phyloP scores from a whole-genome alignment of 2,329 filamentous ascomycete species.

The Sclerotinia nivalis region DNA sequence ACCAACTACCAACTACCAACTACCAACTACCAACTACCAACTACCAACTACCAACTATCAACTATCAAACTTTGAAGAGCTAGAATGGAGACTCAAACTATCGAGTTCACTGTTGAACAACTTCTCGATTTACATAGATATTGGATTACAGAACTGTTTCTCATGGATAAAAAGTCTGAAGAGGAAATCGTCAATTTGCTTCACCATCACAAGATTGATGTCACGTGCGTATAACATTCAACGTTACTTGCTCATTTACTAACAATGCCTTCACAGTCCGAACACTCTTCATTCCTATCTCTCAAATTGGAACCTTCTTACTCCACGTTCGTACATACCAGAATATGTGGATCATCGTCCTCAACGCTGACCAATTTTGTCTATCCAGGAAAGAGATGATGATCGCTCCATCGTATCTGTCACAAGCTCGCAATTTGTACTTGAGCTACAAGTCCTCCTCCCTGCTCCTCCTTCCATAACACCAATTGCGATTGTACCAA shows the following conservation, averaged over 20 bases:
- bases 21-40: too few relatives aligned
- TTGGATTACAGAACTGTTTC: slow-evolving; percentile 24
- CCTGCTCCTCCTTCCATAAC: not conserved
- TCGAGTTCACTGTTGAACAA: slow-evolving; percentile 24
- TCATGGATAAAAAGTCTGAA: slow-evolving; percentile 21
- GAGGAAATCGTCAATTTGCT: slow-evolving; percentile 24
- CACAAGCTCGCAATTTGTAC: not conserved
- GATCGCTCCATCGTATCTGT: not conserved
- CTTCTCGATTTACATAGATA: slow-evolving; percentile 22
- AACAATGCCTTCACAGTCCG: not conserved
- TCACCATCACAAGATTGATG: slow-evolving; percentile 17
- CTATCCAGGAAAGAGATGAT: slow-evolving; percentile 18
- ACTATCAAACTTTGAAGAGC: not conserved
- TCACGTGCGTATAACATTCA: slow-evolving; percentile 11
- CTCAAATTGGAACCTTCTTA: slow-evolving; percentile 18
- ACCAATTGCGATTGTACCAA: not conserved
- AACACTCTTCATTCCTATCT: slow-evolving; percentile 18
- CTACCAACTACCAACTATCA: not conserved
- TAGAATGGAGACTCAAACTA: slow-evolving; percentile 22
- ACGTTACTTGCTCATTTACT: not conserved
- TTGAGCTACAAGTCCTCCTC: not conserved
- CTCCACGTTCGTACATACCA: slow-evolving; percentile 13
- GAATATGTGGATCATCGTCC: not conserved
- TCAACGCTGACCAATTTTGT: slow-evolving; percentile 3
- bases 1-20: too few relatives aligned